Conservation (phyloP, 306 rosid genomes). For the Quercus robur region DNA sequence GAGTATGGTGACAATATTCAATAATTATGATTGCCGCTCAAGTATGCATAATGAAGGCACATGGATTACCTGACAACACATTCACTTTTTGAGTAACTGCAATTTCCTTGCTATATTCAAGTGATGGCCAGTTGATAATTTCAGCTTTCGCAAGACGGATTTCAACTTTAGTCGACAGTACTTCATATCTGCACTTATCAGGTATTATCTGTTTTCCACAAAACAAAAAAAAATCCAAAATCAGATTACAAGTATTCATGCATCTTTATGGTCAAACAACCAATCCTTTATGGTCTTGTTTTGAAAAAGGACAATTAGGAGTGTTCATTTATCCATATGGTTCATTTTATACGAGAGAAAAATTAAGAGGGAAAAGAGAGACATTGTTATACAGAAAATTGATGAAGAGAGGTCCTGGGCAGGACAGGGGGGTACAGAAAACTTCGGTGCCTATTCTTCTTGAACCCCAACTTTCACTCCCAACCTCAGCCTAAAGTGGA, state of each 20-base stretch:
- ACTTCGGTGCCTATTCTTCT: not conserved
- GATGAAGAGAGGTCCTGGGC: too few relatives aligned
- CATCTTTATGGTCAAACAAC: not conserved
- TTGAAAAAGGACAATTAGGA: not conserved
- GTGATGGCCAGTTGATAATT: conserved; percentile 50
- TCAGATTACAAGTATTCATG: not conserved
- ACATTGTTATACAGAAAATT: not conserved
- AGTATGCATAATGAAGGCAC: not conserved
- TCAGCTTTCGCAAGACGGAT: conserved; percentile 73
- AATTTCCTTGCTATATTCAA: conserved; percentile 53
- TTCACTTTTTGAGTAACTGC: conserved; percentile 28
- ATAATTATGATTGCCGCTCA: not conserved
- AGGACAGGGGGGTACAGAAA: not conserved
- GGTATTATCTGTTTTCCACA: conserved; percentile 59
- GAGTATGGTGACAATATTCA: not conserved
- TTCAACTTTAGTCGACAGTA: conserved; percentile 77
- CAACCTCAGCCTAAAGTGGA: not conserved
- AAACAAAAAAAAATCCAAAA: not conserved
- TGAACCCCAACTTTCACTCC: not conserved
- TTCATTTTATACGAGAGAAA: not conserved
- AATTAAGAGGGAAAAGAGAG: not conserved
- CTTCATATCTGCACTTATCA: conserved; percentile 46
- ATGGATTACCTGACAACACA: conserved; percentile 43
- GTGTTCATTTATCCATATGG: not conserved
- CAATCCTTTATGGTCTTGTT: not conserved